These are phyloP conservation scores for Cladophialophora chaetospira DNA, from an alignment of 2,329 filamentous ascomycete genomes.

Conservation along the genomic window DNA sequence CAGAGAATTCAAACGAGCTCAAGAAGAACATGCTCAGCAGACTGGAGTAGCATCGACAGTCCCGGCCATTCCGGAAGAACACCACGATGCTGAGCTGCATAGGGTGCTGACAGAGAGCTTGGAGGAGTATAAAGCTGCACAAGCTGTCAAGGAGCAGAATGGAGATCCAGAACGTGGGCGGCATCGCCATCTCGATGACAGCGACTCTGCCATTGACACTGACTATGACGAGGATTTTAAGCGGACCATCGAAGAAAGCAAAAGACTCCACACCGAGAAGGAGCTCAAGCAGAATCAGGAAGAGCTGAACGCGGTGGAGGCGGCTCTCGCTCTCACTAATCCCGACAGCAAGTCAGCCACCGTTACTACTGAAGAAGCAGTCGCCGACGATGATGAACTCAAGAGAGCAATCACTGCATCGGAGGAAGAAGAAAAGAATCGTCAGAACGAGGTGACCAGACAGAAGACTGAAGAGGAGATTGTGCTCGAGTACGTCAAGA, in stretches of 20 bases:
- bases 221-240: slow-evolving; percentile 43
- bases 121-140: slow-evolving; percentile 37
- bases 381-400: slow-evolving; percentile 48
- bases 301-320: slow-evolving; percentile 3
- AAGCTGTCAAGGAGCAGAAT: not conserved
- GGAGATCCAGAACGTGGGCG: not conserved
- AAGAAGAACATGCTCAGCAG: slow-evolving; percentile 29
- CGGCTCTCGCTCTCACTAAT: not conserved
- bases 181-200: slow-evolving; percentile 21
- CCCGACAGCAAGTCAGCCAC: not conserved
- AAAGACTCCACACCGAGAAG: slow-evolving; percentile 26
- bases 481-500: slow-evolving; percentile 74
- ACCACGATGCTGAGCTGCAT: slow-evolving; percentile 46
- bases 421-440: slow-evolving; percentile 48
- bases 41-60: slow-evolving; percentile 7
- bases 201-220: slow-evolving; percentile 35
- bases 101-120: slow-evolving; percentile 49
- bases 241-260: slow-evolving; percentile 41
- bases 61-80: slow-evolving; percentile 29
- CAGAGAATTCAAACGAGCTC: slow-evolving; percentile 27
- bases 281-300: slow-evolving; percentile 21
- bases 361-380: slow-evolving; percentile 33
- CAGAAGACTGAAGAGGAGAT: slow-evolving; percentile 68
- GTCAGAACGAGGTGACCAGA: slow-evolving; percentile 40
- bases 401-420: slow-evolving; percentile 53